Conservation (phyloP, 2,329 filamentous ascomycete genomes). For the Ceratocystis diversiconidia region DNA sequence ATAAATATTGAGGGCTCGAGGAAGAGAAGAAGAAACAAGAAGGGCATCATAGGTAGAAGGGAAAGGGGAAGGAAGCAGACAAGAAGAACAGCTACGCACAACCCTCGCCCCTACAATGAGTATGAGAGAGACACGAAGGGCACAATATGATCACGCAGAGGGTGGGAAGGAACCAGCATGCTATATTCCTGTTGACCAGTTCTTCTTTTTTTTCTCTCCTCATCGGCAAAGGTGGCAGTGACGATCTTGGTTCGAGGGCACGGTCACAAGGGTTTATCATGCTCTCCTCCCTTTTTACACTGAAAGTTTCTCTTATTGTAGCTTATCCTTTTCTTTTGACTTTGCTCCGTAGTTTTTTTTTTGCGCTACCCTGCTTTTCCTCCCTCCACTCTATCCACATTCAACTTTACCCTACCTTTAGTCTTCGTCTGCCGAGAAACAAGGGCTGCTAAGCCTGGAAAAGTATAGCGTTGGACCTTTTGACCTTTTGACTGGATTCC, state of each 20-base stretch:
- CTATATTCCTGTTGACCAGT: neutral
- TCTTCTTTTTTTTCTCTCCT: neutral
- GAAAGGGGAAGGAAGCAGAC: no score
- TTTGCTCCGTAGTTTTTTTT: neutral
- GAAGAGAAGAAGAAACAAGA: no score
- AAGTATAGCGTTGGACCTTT: conserved; percentile 1
- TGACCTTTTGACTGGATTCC: conserved; percentile 4
- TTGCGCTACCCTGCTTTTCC: neutral
- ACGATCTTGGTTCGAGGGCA: conserved; percentile 6
- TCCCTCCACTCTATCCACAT: neutral
- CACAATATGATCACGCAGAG: neutral
- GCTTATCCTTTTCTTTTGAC: neutral
- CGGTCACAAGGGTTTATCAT: neutral
- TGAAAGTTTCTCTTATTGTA: neutral
- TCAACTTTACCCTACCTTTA: neutral
- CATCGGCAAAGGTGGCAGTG: conserved; percentile 4
- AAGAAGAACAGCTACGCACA: no score
- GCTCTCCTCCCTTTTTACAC: neutral
- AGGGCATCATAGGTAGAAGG: no score
- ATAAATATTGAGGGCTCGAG: no score
- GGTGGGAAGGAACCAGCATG: neutral
- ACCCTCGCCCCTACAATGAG: no score
- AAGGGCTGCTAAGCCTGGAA: neutral
- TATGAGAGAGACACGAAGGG: neutral
- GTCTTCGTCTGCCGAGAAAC: neutral